Evolutionary conservation across 2,329 filamentous ascomycete genomes (phyloP), one percentile per base, ranked within the genome.

Genomic region (Eurotiales sp.): DNA sequence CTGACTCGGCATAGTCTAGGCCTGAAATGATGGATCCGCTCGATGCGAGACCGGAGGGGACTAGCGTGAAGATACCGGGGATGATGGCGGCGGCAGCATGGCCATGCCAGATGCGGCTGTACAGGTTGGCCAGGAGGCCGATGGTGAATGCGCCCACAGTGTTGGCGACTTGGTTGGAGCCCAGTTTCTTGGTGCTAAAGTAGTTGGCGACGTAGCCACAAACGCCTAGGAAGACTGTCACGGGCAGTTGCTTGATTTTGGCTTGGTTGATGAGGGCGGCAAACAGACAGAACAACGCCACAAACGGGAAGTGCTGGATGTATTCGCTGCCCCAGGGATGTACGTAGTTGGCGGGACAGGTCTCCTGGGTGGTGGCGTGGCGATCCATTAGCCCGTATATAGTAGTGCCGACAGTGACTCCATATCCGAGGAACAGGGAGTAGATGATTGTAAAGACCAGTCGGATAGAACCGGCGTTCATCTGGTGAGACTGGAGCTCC

Each of bases 21-120:
- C 82, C 81, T 0, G 76, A 72, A 2, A 85, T 73, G 23, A 85
- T 66, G 6, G 74, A 78, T 1, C 82, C 82, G 55, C 74, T 76
- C 0, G 82, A 81, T 4, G 81, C 78, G 2, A 85, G 71, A 3
- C 82, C 82, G 3, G 77, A 81, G 0, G 82, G 82, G 0, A 85
- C 82, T 52, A 84, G 80, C 1, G 84, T 80, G 57, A 95, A 95
- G 59, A 96, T 95, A 17, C 88, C 90, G 0, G 91, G 91, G 8
- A 96, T 74, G 78, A 96, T 89, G 3, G 88, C 87, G 0, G 90
- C 89, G 0, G 90, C 90, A 0, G 91, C 90, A 2, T 95, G 80
- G 1, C 87, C 88, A 64, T 91, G 90, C 15, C 86, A 70, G n/a
- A 78, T 61, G 8, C 88, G 82, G 22, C 85, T 86, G 72, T 93